Evolutionary conservation across 805 yeast genomes (phyloP), one percentile per base, ranked within the genome.

Genomic region (Ascoidea asiatica): DNA sequence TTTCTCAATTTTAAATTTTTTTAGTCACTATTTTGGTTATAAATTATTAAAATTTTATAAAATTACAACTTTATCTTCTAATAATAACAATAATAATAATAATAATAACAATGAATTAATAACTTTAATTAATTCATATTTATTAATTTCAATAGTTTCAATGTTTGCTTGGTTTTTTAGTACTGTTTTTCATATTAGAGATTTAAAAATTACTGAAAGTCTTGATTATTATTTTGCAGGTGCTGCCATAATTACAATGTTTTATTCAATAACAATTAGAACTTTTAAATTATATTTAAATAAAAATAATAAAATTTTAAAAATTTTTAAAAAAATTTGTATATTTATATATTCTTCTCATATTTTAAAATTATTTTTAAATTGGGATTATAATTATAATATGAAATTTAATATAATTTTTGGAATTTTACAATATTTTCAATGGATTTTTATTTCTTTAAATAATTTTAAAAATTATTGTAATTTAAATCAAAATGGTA

Each of bases 201-300:
- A 90, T 59, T 70, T 81, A 19, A 58, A 76, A 44, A 46, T 80
- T 21, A 85, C 98, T 2, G 98, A 90, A 58, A 74, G 82, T 46
- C 59, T 88, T 36, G 98, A 90, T 62, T 90, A 90, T 62, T 90
- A 82, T 58, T 82, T 88, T 56, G 98, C 98, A 0, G 96, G 95
- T 1, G 76, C 81, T 46, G 83, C 95, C 0, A 95, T 90, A 1
- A 62, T 88, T 38, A 67, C 77, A 19, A 95, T 95, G 1, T 77
- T 88, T 52, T 84, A 81, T 59, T 78, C 79, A 2, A 72, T 89
- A 2, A 59, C 69, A 1, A 68, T 73, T 1, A 66, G 97, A 37
- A 68, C 75, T 17, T 72, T 78, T 54, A 65, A 78, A 41, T 63
- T 87, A 7, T 85, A 82, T 56, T 50, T 55, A 17, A 53, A 62